Conservation (phyloP, 352 stramenopile species). For the Pythium aphanidermatum region DNA sequence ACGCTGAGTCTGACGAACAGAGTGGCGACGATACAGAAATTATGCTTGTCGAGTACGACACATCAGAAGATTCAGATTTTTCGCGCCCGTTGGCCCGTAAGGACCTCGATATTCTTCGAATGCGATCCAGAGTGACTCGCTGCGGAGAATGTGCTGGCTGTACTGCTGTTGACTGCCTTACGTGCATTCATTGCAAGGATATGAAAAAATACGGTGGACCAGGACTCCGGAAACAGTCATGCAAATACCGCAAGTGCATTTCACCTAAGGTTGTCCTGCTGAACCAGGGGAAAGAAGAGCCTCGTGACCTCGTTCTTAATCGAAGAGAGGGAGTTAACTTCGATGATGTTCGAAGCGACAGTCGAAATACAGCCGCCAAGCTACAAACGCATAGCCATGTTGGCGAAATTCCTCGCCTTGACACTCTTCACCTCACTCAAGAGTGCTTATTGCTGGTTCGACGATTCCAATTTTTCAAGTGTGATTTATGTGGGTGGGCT, state of each 20-base stretch:
- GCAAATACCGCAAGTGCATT: constrained; percentile 73
- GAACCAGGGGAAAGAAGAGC: constrained; percentile 43
- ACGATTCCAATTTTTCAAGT: constrained; percentile 44
- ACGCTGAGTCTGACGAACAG: no score
- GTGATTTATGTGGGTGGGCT: constrained; percentile 28
- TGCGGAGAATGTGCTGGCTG: constrained; percentile 73
- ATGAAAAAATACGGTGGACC: constrained; percentile 85
- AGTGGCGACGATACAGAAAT: no score
- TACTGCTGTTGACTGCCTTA: constrained; percentile 63
- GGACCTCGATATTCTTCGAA: constrained; percentile 27
- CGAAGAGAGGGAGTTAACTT: no score
- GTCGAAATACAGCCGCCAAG: constrained; percentile 20
- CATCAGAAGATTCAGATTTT: no score
- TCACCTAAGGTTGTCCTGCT: constrained; percentile 60
- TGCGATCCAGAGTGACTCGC: constrained; percentile 59
- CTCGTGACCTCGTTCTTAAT: no score
- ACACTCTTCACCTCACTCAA: constrained; percentile 34
- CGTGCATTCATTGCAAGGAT: constrained; percentile 70
- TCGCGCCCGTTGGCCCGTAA: no score
- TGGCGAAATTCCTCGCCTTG: constrained; percentile 5
- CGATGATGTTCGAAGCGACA: constrained; percentile 35
- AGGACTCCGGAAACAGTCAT: constrained; percentile 75
- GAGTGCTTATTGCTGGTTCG: constrained; percentile 56
- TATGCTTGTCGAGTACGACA: no score
- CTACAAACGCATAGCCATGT: neutral